These are phyloP conservation scores for Colletotrichum sp. DNA, from an alignment of 2,329 filamentous ascomycete genomes.

Conservation along the genomic window DNA sequence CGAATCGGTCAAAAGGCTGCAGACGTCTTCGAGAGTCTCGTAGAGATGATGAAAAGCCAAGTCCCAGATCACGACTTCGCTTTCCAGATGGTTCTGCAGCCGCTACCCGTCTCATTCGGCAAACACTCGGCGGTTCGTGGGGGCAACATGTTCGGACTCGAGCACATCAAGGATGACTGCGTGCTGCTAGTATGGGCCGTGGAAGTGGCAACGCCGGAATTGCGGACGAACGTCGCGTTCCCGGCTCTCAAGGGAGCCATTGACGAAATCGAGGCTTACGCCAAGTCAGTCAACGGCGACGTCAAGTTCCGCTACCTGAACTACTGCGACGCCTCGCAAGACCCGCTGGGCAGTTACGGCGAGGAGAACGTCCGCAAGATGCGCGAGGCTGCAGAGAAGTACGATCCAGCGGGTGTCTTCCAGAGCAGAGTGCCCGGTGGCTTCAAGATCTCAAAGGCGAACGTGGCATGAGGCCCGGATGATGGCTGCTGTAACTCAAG, in stretches of 20 bases:
- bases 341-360: conserved; percentile 25
- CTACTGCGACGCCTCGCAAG: conserved; percentile 23
- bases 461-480: background rate
- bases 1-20: conserved; percentile 14
- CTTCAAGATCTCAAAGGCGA: background rate
- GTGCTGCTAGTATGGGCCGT: background rate
- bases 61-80: background rate
- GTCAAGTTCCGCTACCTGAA: conserved; percentile 2
- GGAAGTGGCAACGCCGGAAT: background rate
- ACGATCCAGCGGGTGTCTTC: background rate
- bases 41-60: background rate
- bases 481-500: background rate
- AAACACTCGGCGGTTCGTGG: background rate
- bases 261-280: background rate
- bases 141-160: conserved; percentile 14
- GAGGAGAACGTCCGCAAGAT: conserved; percentile 24
- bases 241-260: background rate
- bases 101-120: background rate
- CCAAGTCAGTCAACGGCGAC: background rate
- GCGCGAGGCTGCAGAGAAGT: conserved; percentile 21
- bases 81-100: background rate
- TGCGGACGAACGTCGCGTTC: background rate
- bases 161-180: conserved; percentile 4
- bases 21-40: conserved; percentile 13
- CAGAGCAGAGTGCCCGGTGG: background rate